Base-by-base conservation (phyloP, 441 rosid genomes). In the Viola pubescens region DNA sequence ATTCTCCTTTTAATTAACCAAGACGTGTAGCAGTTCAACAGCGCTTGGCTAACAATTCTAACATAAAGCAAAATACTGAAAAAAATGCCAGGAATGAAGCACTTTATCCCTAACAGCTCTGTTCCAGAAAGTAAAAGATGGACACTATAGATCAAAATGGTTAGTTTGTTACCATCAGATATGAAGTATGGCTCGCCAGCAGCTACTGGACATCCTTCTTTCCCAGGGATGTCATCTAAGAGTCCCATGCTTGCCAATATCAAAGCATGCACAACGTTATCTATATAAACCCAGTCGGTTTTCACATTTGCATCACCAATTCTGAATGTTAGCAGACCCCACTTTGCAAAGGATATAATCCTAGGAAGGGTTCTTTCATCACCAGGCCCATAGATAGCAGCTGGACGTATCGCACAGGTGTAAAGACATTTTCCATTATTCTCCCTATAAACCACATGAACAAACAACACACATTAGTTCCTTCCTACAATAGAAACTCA, bases 281-380 rank as follows among this genome's bases (percentile, higher is more conserved):
- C 97, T 14, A 84, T 74, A 66, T 83, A 92, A 61, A 92, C 83
- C 95, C 96, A 92, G 71, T 92, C 98, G 26, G 87, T 37, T 70
- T 88, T 89, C 58, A 82, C 95, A 72, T 64, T 81, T 48, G 88
- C 54, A 65, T 70, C 81, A 66, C 98, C 97, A 42, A 81, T 77
- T 68, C 51, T 86, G 68, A 89, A 92, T 13, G 70, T 75, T 10
- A 82, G 11, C 60, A 92, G 73, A 54, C 97, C 96, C 54, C 87
- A 37, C 78, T 89, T 86, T 0, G 88, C 87, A 56, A 83, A 69
- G 46, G 81, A 81, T 60, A 92, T 65, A 52, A 89, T 86, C 78
- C 98, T 84, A 19, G 96, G 98, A 58, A 94, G 71, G 75, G 86
- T 97, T 54, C 97, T 79, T 66, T 89, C 96, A 82, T 92, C 96